Evolutionary conservation across 495 filamentous ascomycete species (phyloP).

Genomic region (Geopyxis carbonaria): DNA sequence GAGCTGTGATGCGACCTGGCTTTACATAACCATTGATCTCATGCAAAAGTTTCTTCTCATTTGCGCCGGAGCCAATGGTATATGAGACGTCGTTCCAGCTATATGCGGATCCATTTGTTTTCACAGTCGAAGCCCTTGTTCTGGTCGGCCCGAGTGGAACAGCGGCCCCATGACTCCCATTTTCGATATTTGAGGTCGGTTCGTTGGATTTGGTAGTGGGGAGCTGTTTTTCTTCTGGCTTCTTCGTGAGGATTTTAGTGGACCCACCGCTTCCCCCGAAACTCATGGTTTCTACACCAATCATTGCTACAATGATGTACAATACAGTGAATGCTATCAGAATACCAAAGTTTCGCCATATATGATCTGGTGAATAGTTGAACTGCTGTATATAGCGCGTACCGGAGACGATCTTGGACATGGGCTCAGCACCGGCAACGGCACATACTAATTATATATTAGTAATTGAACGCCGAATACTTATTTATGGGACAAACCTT

Average conservation of each 20-base stretch:
- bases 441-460: conserved; percentile 39
- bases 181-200: neutral
- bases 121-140: conserved; percentile 4
- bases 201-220: neutral
- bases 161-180: neutral
- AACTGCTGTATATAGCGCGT: conserved; percentile 40
- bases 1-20: conserved; percentile 60
- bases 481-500: conserved; percentile 10
- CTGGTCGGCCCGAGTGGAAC: neutral
- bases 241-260: conserved; percentile 17
- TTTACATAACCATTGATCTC: conserved; percentile 59
- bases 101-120: conserved; percentile 32
- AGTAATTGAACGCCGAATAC: neutral
- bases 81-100: conserved; percentile 51
- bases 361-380: conserved; percentile 43
- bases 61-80: conserved; percentile 34
- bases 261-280: conserved; percentile 51
- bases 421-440: conserved; percentile 37
- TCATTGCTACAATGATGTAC: conserved; percentile 50
- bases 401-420: conserved; percentile 36
- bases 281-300: conserved; percentile 51
- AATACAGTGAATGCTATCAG: conserved; percentile 51
- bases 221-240: conserved; percentile 8
- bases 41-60: conserved; percentile 51
- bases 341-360: conserved; percentile 73